Conservation (phyloP, 345 rosid genomes). For the Trapa incisa region DNA sequence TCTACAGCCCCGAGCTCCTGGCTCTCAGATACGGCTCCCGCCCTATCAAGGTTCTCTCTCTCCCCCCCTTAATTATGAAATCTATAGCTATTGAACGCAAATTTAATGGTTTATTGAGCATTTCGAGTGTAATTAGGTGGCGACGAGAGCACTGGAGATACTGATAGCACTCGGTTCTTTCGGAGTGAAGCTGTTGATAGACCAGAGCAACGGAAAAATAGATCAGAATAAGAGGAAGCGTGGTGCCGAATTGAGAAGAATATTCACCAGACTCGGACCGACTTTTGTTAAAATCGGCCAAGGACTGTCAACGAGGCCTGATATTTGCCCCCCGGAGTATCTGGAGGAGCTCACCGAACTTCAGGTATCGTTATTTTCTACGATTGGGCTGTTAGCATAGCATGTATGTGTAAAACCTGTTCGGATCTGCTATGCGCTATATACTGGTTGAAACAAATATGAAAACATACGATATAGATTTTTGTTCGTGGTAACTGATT, state of each 20-base stretch:
- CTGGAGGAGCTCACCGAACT: slow-evolving; percentile 83
- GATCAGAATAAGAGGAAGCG: slow-evolving; percentile 63
- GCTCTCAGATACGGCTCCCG: slow-evolving; percentile 53
- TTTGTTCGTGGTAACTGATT: not conserved
- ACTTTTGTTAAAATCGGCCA: slow-evolving; percentile 96
- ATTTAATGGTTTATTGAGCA: slow-evolving; percentile 1
- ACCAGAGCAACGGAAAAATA: slow-evolving; percentile 49
- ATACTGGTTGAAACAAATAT: not conserved
- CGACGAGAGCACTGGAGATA: slow-evolving; percentile 62
- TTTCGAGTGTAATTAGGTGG: slow-evolving; percentile 25
- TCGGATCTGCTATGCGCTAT: not conserved
- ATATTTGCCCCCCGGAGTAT: slow-evolving; percentile 87
- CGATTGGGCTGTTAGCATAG: not conserved
- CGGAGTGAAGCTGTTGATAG: slow-evolving; percentile 49
- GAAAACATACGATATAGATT: not conserved
- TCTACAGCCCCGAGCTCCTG: slow-evolving; percentile 68
- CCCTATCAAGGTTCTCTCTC: slow-evolving; percentile 50
- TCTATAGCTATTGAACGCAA: not conserved
- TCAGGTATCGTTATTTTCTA: slow-evolving; percentile 40
- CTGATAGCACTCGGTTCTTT: slow-evolving; percentile 56
- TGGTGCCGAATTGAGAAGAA: slow-evolving; percentile 46
- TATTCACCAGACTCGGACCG: slow-evolving; percentile 81
- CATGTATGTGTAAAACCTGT: not conserved
- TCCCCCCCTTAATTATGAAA: not conserved
- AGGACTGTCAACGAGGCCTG: slow-evolving; percentile 93